These are phyloP conservation scores for Yamadazyma tumulicola DNA, from an alignment of 805 yeast species.

Conservation along the genomic window DNA sequence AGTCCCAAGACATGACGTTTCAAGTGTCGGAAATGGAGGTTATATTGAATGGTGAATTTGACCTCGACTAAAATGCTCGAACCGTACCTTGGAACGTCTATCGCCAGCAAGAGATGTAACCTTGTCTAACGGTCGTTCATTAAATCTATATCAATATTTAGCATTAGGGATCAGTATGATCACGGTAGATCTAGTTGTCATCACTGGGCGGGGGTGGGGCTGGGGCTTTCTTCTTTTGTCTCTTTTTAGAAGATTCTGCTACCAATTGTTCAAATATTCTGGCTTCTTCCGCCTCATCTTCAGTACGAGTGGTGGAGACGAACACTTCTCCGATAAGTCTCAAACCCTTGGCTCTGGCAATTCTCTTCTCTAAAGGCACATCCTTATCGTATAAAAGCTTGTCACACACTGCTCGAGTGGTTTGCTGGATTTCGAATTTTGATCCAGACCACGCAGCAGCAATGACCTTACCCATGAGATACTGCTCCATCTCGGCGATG, in stretches of 20 bases:
- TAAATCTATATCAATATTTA: too few species aligned
- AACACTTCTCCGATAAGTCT: constrained; percentile 63
- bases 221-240: constrained; percentile 37
- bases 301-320: constrained; percentile 53
- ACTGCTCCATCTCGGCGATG: constrained; percentile 67
- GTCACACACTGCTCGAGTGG: constrained; percentile 70
- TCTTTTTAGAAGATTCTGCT: constrained; percentile 43
- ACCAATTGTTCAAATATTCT: constrained; percentile 73
- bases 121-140: too few species aligned
- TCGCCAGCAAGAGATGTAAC: too few species aligned
- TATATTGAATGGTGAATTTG: too few species aligned
- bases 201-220: too few species aligned
- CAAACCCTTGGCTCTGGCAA: constrained; percentile 63
- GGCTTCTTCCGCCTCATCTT: constrained; percentile 72
- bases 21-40: too few species aligned
- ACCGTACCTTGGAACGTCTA: too few species aligned
- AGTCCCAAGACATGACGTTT: too few species aligned
- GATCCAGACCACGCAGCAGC: constrained; percentile 87
- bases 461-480: constrained; percentile 72
- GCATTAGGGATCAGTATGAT: too few species aligned
- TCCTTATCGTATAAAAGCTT: constrained; percentile 56
- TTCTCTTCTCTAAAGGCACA: constrained; percentile 42
- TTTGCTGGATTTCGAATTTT: constrained; percentile 71
- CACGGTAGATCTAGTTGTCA: too few species aligned
- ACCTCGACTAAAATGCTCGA: too few species aligned